Evolutionary conservation across 2,329 filamentous ascomycete genomes (phyloP).

Genomic region (Fusarium graminum): DNA sequence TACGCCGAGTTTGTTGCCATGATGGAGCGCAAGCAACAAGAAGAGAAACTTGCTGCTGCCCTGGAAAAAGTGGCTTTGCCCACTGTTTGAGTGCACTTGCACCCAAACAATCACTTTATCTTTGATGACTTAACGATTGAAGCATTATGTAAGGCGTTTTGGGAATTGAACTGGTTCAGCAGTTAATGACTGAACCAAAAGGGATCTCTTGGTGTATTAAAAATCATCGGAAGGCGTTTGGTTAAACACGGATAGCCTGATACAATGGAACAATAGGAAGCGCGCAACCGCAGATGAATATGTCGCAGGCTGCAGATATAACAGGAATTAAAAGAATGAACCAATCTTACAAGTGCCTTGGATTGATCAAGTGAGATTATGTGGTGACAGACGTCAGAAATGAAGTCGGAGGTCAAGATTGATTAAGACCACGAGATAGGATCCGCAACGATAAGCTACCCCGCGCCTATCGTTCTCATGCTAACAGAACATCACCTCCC

Average conservation of each 20-base stretch:
- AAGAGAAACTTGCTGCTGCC: conserved; percentile 54
- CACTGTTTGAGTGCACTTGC: conserved; percentile 47
- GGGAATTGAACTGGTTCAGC: conserved; percentile 35
- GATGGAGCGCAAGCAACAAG: conserved; percentile 76
- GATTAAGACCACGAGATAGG: conserved; percentile 41
- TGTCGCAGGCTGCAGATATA: conserved; percentile 33
- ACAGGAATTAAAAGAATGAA: conserved; percentile 29
- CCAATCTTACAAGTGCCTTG: conserved; percentile 4
- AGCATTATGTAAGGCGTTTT: conserved; percentile 49
- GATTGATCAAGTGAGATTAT: conserved; percentile 10
- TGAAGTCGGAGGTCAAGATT: conserved; percentile 39
- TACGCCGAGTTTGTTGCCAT: conserved; percentile 88
- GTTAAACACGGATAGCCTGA: conserved; percentile 27
- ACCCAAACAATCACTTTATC: conserved; percentile 22
- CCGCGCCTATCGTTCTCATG: conserved; percentile 40
- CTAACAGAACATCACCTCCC: conserved; percentile 31
- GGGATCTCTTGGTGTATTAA: conserved; percentile 23
- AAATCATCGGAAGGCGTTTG: conserved; percentile 44
- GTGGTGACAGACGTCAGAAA: conserved; percentile 11
- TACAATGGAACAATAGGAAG: conserved; percentile 29
- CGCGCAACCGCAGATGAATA: conserved; percentile 24
- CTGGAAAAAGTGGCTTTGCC: conserved; percentile 48
- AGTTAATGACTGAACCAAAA: conserved; percentile 22
- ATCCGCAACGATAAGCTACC: conserved; percentile 44
- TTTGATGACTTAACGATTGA: conserved; percentile 50